phyloP scores from a whole-genome alignment of 768 basidiomycete species.

The Glaciozyma martinii region DNA sequence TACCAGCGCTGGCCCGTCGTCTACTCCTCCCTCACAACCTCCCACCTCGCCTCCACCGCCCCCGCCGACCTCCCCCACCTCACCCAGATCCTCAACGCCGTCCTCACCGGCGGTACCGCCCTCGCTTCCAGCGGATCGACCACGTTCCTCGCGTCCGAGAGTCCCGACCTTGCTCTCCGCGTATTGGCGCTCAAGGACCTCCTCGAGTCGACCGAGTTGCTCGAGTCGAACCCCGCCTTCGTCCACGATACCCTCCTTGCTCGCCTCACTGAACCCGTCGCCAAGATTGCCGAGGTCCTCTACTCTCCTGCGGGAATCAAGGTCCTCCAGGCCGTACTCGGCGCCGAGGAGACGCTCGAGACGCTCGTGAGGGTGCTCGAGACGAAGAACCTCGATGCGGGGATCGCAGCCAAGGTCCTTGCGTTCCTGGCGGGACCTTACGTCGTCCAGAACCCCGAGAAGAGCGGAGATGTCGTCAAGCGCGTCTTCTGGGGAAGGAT shows the following conservation, averaged over 20 bases:
- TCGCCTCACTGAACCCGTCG: constrained; percentile 58
- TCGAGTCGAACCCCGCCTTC: constrained; percentile 35
- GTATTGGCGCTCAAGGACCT: constrained; percentile 54
- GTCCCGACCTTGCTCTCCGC: constrained; percentile 55
- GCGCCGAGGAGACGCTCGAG: constrained; percentile 30
- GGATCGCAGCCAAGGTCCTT: constrained; percentile 37
- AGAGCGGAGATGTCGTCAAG: constrained; percentile 11
- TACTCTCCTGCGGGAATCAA: constrained; percentile 46
- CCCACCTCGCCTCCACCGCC: neutral
- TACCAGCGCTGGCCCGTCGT: constrained; percentile 57
- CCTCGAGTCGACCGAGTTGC: constrained; percentile 39
- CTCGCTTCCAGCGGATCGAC: neutral
- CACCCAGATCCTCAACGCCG: constrained; percentile 18
- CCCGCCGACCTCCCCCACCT: constrained; percentile 4
- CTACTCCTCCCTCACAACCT: constrained; percentile 37
- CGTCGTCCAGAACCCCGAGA: constrained; percentile 42
- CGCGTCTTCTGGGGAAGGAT: constrained; percentile 17
- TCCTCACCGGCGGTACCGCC: constrained; percentile 18
- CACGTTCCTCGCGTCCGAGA: constrained; percentile 7
- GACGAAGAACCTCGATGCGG: constrained; percentile 7
- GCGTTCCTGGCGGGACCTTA: constrained; percentile 45
- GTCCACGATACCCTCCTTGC: constrained; percentile 57
- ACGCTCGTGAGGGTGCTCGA: constrained; percentile 30
- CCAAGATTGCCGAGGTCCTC: constrained; percentile 56
- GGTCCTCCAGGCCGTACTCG: constrained; percentile 42